Evolutionary conservation across 108 stramenopile genomes (phyloP).

Genomic region (Cyclotella cryptica): DNA sequence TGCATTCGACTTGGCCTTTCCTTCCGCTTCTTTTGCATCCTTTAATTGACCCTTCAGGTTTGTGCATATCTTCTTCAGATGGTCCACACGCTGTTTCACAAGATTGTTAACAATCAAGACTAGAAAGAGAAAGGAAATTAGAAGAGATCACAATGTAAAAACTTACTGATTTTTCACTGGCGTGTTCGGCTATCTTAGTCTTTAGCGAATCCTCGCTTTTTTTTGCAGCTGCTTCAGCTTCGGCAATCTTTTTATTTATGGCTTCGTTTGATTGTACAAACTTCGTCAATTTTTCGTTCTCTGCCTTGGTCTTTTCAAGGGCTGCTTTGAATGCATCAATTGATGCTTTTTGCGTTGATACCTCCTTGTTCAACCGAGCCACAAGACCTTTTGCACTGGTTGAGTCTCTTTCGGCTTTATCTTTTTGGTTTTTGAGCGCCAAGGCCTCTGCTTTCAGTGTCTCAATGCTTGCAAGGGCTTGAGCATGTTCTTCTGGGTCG

Average conservation of each 20-base stretch:
- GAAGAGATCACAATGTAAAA: not conserved
- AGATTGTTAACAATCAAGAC: not conserved
- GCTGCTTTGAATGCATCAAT: conserved; percentile 61
- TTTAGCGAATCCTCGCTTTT: conserved; percentile 36
- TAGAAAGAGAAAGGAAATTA: not conserved
- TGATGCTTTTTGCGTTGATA: conserved; percentile 51
- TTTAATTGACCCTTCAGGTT: conserved; percentile 34
- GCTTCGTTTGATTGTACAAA: conserved; percentile 23
- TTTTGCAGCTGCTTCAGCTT: conserved; percentile 44
- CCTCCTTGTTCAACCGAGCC: conserved; percentile 70
- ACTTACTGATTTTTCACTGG: conserved; percentile 21
- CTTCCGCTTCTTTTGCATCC: conserved; percentile 30
- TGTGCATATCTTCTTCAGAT: conserved; percentile 28
- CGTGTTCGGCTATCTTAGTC: conserved; percentile 22
- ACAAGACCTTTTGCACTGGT: conserved; percentile 68
- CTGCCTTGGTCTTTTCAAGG: conserved; percentile 59
- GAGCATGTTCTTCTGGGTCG: conserved; percentile 86
- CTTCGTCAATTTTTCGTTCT: conserved; percentile 46
- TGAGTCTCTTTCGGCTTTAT: conserved; percentile 64
- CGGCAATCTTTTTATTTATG: conserved; percentile 33
- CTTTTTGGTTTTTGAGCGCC: conserved; percentile 58
- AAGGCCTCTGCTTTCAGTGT: conserved; percentile 58
- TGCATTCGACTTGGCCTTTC: conserved; percentile 34
- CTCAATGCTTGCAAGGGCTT: conserved; percentile 68
- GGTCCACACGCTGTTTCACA: conserved; percentile 10